Evolutionary conservation across 1,284 basidiomycete species (phyloP).

Genomic region (Anthracocystis walkeri): DNA sequence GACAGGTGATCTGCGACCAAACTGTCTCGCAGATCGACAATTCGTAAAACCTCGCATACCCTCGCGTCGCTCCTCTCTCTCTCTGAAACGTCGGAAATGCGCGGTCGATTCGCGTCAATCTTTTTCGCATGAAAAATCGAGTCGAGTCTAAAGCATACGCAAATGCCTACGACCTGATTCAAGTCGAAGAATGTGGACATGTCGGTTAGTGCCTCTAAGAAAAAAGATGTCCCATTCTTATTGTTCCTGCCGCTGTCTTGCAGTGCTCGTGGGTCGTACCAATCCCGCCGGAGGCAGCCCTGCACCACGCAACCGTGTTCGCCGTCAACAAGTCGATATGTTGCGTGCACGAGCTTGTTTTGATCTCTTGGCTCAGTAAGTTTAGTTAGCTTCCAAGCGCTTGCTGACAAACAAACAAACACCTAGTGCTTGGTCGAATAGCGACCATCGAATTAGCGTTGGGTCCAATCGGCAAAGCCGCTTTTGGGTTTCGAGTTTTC

Average conservation of each 20-base stretch:
- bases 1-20: constrained; percentile 30
- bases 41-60: too few relatives aligned
- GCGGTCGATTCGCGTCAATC: constrained; percentile 10
- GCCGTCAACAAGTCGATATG: constrained; percentile 10
- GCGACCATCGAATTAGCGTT: too few relatives aligned
- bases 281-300: constrained; percentile 2
- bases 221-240: background rate
- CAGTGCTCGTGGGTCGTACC: too few relatives aligned
- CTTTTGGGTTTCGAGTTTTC: background rate
- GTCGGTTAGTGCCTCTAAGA: constrained; percentile 22
- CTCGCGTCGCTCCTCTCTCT: background rate
- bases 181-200: constrained; percentile 4
- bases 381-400: background rate
- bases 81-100: constrained; percentile 30
- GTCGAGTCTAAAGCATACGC: constrained; percentile 11
- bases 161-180: constrained; percentile 24
- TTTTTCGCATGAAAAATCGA: background rate
- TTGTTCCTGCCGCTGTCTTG: too few relatives aligned
- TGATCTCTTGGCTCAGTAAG: too few relatives aligned
- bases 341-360: background rate
- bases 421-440: background rate
- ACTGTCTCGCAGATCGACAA: constrained; percentile 7
- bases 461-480: constrained; percentile 1
- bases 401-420: background rate
- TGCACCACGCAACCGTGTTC: background rate